Evolutionary conservation across 768 basidiomycete species (phyloP), one percentile per base, ranked within the genome.

Genomic region (Leccinum rimulosum): DNA sequence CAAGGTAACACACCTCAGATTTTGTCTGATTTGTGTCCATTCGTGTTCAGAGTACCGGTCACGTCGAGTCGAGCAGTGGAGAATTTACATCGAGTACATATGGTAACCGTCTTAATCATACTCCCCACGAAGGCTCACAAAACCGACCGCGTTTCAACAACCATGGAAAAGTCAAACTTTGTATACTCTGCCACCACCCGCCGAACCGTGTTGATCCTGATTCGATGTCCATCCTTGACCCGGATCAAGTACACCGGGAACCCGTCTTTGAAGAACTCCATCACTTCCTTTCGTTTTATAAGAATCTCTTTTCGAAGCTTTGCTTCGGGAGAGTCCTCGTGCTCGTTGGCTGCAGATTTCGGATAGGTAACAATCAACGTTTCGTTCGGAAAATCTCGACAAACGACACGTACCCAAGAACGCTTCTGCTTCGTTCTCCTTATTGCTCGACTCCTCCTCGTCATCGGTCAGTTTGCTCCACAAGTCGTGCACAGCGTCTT

Each of bases 181-280:
- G 57, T 14, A 33, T 69, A 70, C 4, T 45, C 55, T 1, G 61
- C 47, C 7, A 50, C 30, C 51, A 60, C 66, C 49, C 68, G 50
- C 3, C 49, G 31, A 4, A 43, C 59, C 19, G 68, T 63, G 50
- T 25, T 45, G 40, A 70, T 43, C 61, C 68, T 67, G 3, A 65
- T 45, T n/a, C 68, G 50, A 12, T 47, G 63, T 3, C 47, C 55
- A 4, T 58, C 64, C 54, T 51, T 43, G 43, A 57, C 61, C 15
- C 33, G 68, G 3, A 71, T 30, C 49, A 69, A 27, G 15, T 55
- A 70, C 48, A 58, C 62, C 19, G 64, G 60, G 30, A 69, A 71
- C 0, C 31, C 28, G 8, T 25, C 22, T 14, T 52, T n/a, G 36
- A 69, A 66, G 43, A 66, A 69, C 22, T 1, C 27, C 47, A 61